Evolutionary conservation across 495 filamentous ascomycete genomes (phyloP).

Genomic region (Venustampulla echinocandica): DNA sequence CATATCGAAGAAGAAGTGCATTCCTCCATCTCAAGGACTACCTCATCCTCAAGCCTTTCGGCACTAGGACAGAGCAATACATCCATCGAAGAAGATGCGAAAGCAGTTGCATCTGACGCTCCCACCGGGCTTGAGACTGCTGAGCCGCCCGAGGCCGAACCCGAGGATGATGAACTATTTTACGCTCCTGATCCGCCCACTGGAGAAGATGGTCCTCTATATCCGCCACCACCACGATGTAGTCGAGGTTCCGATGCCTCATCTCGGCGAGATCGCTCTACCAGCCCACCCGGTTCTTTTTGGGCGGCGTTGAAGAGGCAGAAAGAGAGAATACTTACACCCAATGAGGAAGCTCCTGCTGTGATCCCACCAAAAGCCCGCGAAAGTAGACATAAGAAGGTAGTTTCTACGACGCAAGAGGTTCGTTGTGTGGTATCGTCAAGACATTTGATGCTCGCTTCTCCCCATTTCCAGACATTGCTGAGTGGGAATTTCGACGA

Average conservation of each 20-base stretch:
- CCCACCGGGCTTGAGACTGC: background rate
- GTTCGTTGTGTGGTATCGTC: constrained; percentile 34
- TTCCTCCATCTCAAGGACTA: background rate
- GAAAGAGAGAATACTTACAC: background rate
- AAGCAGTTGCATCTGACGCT: background rate
- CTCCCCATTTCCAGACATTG: constrained; percentile 29
- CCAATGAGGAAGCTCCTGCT: background rate
- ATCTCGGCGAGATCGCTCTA: constrained; percentile 8
- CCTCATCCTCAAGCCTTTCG: background rate
- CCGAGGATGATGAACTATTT: constrained; percentile 8
- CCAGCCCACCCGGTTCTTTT: constrained; percentile 13
- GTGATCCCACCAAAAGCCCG: background rate
- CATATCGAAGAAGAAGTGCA: background rate
- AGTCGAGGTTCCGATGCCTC: constrained; percentile 10
- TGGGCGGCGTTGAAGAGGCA: constrained; percentile 12
- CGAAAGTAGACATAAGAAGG: background rate
- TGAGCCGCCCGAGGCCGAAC: background rate
- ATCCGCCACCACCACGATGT: constrained; percentile 7
- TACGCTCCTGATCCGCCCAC: constrained; percentile 10
- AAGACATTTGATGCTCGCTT: constrained; percentile 40
- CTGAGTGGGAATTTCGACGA: constrained; percentile 7
- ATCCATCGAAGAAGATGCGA: background rate
- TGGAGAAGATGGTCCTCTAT: constrained; percentile 1
- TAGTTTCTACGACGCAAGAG: constrained; percentile 3
- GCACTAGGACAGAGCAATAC: background rate